Percentiles rank a stretch among this genome's conserved stretches.
Conservation (phyloP, 805 yeast species). For the Starmerella floricola region DNA sequence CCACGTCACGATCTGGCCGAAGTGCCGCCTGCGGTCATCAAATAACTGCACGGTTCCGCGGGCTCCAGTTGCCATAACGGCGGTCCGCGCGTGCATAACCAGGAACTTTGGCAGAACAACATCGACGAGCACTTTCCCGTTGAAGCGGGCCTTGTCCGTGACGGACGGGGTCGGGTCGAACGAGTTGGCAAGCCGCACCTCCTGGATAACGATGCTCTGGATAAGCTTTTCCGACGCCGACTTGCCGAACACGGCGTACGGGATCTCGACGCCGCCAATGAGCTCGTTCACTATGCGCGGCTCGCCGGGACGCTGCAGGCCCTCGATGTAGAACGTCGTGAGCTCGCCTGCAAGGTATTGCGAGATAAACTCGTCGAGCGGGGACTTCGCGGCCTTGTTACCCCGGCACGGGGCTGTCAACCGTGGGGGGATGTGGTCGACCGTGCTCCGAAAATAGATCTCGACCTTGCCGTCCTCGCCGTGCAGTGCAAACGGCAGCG, state of each 20-base stretch:
- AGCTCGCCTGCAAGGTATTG: constrained; percentile 23
- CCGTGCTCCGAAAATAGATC: constrained; percentile 13
- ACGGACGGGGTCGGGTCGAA: not conserved
- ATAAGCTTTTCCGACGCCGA: constrained; percentile 23
- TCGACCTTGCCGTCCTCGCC: constrained; percentile 6
- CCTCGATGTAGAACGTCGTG: constrained; percentile 19
- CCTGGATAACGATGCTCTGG: constrained; percentile 21
- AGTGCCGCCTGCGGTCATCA: constrained; percentile 30
- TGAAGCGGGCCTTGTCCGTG: constrained; percentile 11
- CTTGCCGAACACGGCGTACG: constrained; percentile 22
- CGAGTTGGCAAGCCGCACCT: constrained; percentile 18
- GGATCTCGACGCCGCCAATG: constrained; percentile 14
- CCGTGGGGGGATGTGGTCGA: constrained; percentile 20
- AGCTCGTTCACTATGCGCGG: constrained; percentile 12
- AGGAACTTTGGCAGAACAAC: constrained; percentile 23
- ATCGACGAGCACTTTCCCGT: constrained; percentile 23
- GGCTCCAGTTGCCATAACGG: constrained; percentile 29
- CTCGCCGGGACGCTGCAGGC: constrained; percentile 12
- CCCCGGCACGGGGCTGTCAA: constrained; percentile 21
- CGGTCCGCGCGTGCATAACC: constrained; percentile 19
- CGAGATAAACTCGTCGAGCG: constrained; percentile 24
- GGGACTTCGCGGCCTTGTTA: constrained; percentile 17
- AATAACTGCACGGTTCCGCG: constrained; percentile 35
- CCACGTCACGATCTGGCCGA: constrained; percentile 33
- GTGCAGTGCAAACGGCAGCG: constrained; percentile 10